Evolutionary conservation across 2,329 filamentous ascomycete species (phyloP).

Genomic region (Xylariaceae sp.): DNA sequence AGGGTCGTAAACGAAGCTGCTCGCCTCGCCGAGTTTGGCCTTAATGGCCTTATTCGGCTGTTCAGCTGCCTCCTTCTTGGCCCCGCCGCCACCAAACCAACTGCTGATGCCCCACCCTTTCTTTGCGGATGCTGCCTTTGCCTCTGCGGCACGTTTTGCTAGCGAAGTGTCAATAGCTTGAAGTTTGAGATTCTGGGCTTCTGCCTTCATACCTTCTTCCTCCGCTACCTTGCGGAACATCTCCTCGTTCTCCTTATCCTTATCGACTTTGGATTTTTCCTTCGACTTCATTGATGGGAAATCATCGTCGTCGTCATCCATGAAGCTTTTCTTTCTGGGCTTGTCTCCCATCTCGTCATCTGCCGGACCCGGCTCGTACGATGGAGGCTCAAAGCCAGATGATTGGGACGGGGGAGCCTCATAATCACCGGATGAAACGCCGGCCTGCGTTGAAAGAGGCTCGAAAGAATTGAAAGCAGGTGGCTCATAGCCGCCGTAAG

Average conservation of each 20-base stretch:
- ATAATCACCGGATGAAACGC: conserved; percentile 40
- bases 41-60: conserved; percentile 66
- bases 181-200: not conserved
- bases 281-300: conserved; percentile 48
- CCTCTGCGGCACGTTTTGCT: conserved; percentile 59
- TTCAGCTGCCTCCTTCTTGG: conserved; percentile 51
- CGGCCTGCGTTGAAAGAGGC: conserved; percentile 21
- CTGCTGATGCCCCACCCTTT: conserved; percentile 77
- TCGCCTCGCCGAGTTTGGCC: conserved; percentile 92
- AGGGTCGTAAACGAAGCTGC: conserved; percentile 88
- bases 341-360: conserved; percentile 47
- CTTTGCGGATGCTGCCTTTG: conserved; percentile 47
- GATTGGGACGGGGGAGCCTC: conserved; percentile 61
- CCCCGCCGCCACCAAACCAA: conserved; percentile 73
- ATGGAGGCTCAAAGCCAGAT: conserved; percentile 53
- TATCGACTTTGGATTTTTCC: conserved; percentile 60
- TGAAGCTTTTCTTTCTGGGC: conserved; percentile 71
- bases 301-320: conserved; percentile 77
- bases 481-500: conserved; percentile 50
- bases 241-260: conserved; percentile 77
- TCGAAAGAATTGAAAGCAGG: conserved; percentile 33
- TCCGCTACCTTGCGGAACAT: conserved; percentile 81
- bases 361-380: conserved; percentile 49
- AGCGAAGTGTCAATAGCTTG: conserved; percentile 14
- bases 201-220: conserved; percentile 54